Conservation (phyloP, 2,329 filamentous ascomycete species). For the Monosporascus cannonballus region DNA sequence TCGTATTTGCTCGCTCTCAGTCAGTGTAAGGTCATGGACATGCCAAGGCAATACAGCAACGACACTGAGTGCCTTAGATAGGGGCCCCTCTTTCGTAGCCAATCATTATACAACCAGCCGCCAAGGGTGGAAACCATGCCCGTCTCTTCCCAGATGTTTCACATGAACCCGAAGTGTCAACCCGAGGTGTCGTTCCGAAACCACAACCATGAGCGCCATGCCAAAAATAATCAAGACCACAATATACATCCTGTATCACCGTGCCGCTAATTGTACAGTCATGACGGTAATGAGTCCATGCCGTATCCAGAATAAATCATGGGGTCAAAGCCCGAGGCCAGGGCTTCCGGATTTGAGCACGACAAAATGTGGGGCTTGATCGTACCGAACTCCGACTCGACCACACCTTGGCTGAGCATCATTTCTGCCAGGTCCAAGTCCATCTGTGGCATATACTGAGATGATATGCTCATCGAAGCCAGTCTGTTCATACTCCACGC, state of each 20-base stretch:
- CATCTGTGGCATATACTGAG: conserved; percentile 38
- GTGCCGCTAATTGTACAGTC: conserved; percentile 2
- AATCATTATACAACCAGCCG: not conserved
- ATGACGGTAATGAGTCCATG: conserved; percentile 26
- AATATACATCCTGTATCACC: not conserved
- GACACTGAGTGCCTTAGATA: not conserved
- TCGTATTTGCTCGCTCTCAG: no score
- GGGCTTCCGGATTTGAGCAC: conserved; percentile 46
- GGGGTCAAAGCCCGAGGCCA: conserved; percentile 46
- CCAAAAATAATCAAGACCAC: not conserved
- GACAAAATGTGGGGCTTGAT: conserved; percentile 51
- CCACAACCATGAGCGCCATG: not conserved
- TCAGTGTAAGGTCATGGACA: no score
- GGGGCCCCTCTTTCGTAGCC: not conserved
- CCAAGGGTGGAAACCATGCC: not conserved
- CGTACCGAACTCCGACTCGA: conserved; percentile 47
- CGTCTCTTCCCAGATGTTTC: not conserved
- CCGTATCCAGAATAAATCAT: conserved; percentile 53
- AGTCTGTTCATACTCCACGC: conserved; percentile 29
- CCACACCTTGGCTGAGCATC: conserved; percentile 42
- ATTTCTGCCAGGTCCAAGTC: conserved; percentile 35
- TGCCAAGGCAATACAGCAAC: no score
- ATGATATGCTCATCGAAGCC: conserved; percentile 28
- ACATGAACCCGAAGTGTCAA: not conserved
- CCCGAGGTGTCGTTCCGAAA: no score